A percentile compares a stretch with the other conserved stretches of the same genome.
Evolutionary conservation across 73 alveolate species (phyloP).

Genomic region (Paramecium sonneborni): DNA sequence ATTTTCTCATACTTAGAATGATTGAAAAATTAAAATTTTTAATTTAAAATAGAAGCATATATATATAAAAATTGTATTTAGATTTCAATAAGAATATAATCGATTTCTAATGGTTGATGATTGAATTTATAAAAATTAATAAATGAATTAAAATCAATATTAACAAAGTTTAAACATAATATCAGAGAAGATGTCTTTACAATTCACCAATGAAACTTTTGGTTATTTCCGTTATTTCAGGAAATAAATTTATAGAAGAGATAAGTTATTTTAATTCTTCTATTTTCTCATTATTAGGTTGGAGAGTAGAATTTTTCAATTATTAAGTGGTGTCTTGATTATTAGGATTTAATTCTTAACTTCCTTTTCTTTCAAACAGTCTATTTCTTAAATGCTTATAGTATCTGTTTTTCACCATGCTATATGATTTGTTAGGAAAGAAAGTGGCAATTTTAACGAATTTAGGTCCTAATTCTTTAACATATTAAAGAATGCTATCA

Average conservation of each 20-base stretch:
- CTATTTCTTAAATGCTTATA: not conserved
- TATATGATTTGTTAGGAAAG: conserved; percentile 8
- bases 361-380: not conserved
- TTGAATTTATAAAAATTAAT: not conserved
- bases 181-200: not conserved
- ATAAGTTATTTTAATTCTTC: conserved; percentile 5
- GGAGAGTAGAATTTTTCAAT: not conserved
- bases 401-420: conserved; percentile 42
- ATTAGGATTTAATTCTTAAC: not conserved
- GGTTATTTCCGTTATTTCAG: conserved; percentile 6
- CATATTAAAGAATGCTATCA: not conserved
- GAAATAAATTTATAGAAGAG: not conserved
- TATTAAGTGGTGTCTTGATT: not conserved
- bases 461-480: conserved; percentile 15
- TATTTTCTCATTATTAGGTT: not conserved
- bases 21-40: no score
- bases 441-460: conserved; percentile 16
- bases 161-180: not conserved
- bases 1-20: no score
- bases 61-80: no score
- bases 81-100: no score
- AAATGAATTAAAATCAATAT: not conserved
- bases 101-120: not conserved
- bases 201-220: not conserved
- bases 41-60: no score